These are phyloP conservation scores for Termitomyces sp. DNA, from an alignment of 768 basidiomycete species.

Conservation along the genomic window DNA sequence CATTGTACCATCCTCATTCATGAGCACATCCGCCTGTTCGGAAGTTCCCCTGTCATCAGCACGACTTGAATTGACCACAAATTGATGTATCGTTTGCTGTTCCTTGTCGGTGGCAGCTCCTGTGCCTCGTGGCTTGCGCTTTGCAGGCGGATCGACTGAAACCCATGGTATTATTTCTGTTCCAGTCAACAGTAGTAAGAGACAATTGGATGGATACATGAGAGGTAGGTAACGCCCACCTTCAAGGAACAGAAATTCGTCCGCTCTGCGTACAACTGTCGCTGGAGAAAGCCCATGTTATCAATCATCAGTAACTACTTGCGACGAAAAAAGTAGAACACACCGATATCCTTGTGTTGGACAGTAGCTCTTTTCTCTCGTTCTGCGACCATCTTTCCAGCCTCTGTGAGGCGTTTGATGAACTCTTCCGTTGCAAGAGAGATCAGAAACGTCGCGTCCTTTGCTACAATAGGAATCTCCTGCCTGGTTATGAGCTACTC, in stretches of 20 bases:
- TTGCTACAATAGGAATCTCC: slow-evolving; percentile 75
- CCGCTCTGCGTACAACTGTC: slow-evolving; percentile 57
- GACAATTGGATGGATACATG: not conserved
- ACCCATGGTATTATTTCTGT: slow-evolving; percentile 61
- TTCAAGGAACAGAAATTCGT: slow-evolving; percentile 78
- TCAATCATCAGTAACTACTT: not conserved
- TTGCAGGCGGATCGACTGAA: slow-evolving; percentile 37
- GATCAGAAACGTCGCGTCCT: slow-evolving; percentile 76
- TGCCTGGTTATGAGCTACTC: slow-evolving; percentile 23
- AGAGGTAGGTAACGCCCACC: slow-evolving; percentile 43
- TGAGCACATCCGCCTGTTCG: slow-evolving; percentile 34
- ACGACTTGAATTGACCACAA: slow-evolving; percentile 30
- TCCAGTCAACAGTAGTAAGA: not conserved
- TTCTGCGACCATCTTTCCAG: slow-evolving; percentile 66
- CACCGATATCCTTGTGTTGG: slow-evolving; percentile 79
- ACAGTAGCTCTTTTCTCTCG: slow-evolving; percentile 72
- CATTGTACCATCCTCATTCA: slow-evolving; percentile 66
- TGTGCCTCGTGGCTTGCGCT: slow-evolving; percentile 37
- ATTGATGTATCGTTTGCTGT: slow-evolving; percentile 44
- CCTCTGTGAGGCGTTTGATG: slow-evolving; percentile 68
- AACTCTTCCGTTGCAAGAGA: slow-evolving; percentile 88
- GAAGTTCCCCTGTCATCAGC: slow-evolving; percentile 15
- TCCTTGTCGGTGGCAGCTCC: slow-evolving; percentile 15
- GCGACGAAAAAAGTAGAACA: slow-evolving; percentile 17
- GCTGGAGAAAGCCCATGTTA: slow-evolving; percentile 32